Percentiles rank a stretch among this genome's conserved stretches.
Conservation (phyloP, 345 rosid species). For the Geranium rotundifolium region DNA sequence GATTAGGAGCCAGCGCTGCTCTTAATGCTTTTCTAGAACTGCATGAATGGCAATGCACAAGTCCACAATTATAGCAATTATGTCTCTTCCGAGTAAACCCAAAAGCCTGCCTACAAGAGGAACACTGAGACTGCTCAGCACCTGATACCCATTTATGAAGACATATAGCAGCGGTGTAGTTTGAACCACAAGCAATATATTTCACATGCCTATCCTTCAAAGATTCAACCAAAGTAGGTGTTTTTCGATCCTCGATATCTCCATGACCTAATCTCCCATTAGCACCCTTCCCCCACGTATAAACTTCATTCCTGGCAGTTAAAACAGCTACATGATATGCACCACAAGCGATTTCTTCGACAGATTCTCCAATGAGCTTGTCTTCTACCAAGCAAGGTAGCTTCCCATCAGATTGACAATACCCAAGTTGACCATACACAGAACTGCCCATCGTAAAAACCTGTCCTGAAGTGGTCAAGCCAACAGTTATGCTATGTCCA, state of each 20-base stretch:
- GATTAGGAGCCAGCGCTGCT: slow-evolving; percentile 85
- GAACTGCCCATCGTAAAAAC: slow-evolving; percentile 90
- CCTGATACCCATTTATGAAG: slow-evolving; percentile 90
- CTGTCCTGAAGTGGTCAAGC: slow-evolving; percentile 63
- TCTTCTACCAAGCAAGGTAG: slow-evolving; percentile 64
- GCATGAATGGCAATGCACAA: slow-evolving; percentile 93
- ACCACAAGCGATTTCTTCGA: slow-evolving; percentile 88
- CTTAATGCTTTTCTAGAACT: slow-evolving; percentile 70
- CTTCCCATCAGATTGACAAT: slow-evolving; percentile 71
- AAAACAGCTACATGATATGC: slow-evolving; percentile 76
- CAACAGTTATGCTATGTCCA: slow-evolving; percentile 89
- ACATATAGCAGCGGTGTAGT: slow-evolving; percentile 78
- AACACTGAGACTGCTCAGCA: slow-evolving; percentile 85
- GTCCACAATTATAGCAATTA: slow-evolving; percentile 95
- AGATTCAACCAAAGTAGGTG: slow-evolving; percentile 65
- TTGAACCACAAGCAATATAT: slow-evolving; percentile 79
- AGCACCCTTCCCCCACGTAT: slow-evolving; percentile 97
- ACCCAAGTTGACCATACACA: slow-evolving; percentile 93
- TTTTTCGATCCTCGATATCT: slow-evolving; percentile 75
- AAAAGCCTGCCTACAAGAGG: slow-evolving; percentile 85
- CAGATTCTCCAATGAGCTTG: slow-evolving; percentile 48
- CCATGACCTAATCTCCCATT: slow-evolving; percentile 96
- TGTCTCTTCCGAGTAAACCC: slow-evolving; percentile 91
- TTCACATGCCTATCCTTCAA: slow-evolving; percentile 85
- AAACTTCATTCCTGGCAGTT: slow-evolving; percentile 76